Base-by-base conservation (phyloP, 164 flowering plant genomes). In the Saururus chinensis region DNA sequence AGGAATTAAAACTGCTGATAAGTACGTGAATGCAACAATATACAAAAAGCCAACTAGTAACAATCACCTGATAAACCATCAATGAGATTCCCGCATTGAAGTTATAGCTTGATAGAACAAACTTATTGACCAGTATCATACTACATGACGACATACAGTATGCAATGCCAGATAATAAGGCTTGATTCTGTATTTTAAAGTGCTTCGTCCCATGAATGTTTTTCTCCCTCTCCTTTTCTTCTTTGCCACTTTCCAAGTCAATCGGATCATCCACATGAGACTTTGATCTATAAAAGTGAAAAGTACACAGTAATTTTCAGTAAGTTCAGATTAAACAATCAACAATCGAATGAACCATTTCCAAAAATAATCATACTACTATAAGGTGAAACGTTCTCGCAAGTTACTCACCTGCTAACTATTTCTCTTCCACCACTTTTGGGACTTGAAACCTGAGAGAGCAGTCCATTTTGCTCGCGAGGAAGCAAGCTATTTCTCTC, bases 71-170 rank as follows among this genome's bases (percentile, higher is more conserved):
- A 77, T 90, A 95, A 24, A 90, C 67, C 99, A 93, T 93, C 83
- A 93, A 80, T 48, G 87, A 93, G 75, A 93, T 93, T 53, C 96
- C 99, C 56, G 99, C 99, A 79, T 81, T 85, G 66, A 93, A 93
- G 76, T 82, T 74, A 73, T 90, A 93, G 77, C 91, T 77, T 68
- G 99, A 90, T 55, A 90, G 92, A 61, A 95, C 96, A 59, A 80
- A 80, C 77, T 95, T 95, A 85, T 95, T 95, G 19, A 95, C 84
- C 70, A 95, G 75, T 74, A 95, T 95, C 99, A 95, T 95, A 78
- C 99, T 81, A 78, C 99, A 95, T 23, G 99, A 95, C 16, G 99
- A 87, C 57, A 88, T 48, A 76, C 99, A 95, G 71, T 95, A 95
- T 51, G 99, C 96, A 68, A 87, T 67, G 63, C 99, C 97, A 62